Evolutionary conservation across 306 rosid species (phyloP), one percentile per base, ranked within the genome.

Genomic region (Gillenia trifoliata): DNA sequence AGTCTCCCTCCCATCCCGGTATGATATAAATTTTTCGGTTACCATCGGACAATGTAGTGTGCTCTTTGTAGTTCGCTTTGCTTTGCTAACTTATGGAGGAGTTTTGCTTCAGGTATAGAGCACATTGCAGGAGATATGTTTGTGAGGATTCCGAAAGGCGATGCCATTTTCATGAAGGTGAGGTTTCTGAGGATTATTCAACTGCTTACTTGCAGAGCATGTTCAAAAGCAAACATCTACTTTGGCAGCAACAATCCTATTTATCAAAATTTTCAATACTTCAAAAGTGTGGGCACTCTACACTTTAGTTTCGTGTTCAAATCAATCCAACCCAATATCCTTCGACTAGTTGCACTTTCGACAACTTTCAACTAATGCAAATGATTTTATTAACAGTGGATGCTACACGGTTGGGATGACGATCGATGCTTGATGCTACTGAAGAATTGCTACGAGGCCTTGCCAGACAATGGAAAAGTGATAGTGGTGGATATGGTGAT

Each of bases 141-240:
- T 52, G 57, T 2, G 43, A 69, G 8, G 34, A 81, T 81, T 66
- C 76, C 82, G 5, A 68, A 68, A 68, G 73, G 79, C 45, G 59
- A 81, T 47, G 74, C 81, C 60, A 71, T 81, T 66, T 76, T 68
- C 79, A 77, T 81, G 76, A 81, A 72, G 79, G 76, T 81, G 17
- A 65, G 59, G 12, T 22, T 68, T 23, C 7, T 64, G 11, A 20
- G 40, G 20, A n/a, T 22, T 12, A 5, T 20, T 47, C 30, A 3
- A 61, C 19, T 29, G 12, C 11, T 61, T 59, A 45, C 15, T 45
- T 45, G 1, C 5, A 45, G 6, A 45, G 52, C 20, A 45, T 13
- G 52, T 45, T 45, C 20, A 15, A 45, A 45, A 45, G 52, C 52
- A 45, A 45, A 15, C 52, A 15, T 45, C 4, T 15, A 4, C 52